Evolutionary conservation across 306 rosid species (phyloP), one percentile per base, ranked within the genome.

Genomic region (Trifolium dubium): DNA sequence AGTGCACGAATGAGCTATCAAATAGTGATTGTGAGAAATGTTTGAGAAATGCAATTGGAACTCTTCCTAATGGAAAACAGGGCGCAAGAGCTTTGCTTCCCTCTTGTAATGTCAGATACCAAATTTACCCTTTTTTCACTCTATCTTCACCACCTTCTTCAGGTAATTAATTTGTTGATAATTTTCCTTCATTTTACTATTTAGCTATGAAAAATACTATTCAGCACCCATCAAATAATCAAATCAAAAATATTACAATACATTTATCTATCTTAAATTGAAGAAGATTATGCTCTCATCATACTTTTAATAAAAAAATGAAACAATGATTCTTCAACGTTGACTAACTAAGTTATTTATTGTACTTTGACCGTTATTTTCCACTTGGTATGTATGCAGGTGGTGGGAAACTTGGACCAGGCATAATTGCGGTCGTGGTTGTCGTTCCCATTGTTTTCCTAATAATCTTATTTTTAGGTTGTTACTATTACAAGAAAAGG

Each of bases 81-180:
- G 67, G 67, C 5, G 67, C 46, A 37, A 62, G 67, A 37, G 67
- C 30, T 62, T 14, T 62, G 67, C 67, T 62, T 62, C 29, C 67
- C 6, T 6, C 12, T 10, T 34, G 67, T 62, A 62, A 62, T 62
- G 46, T 62, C 1, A 62, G 67, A 35, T 35, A 62, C 44, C 67
- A 62, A 35, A 12, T 62, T 0, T 62, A 34, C 44, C 39, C 28
- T 37, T 62, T 62, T 35, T 62, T n/a, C 67, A 35, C 47, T 62
- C 17, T 8, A n/a, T 34, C 46, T 14, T 14, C 67, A 6, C 7
- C 67, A 3, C 23, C 67, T 2, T n/a, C 67, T 34, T 62, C 67
- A 15, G 67, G 65, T 60, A 31, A 60, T 29, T n/a, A n/a, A n/a
- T n/a, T n/a, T n/a, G n/a, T n/a, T n/a, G n/a, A n/a, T n/a, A n/a